A percentile compares a stretch with the other conserved stretches of the same genome.
These are phyloP conservation scores for Blumeria graminis DNA, from an alignment of 2,329 filamentous ascomycete genomes.

Conservation along the genomic window DNA sequence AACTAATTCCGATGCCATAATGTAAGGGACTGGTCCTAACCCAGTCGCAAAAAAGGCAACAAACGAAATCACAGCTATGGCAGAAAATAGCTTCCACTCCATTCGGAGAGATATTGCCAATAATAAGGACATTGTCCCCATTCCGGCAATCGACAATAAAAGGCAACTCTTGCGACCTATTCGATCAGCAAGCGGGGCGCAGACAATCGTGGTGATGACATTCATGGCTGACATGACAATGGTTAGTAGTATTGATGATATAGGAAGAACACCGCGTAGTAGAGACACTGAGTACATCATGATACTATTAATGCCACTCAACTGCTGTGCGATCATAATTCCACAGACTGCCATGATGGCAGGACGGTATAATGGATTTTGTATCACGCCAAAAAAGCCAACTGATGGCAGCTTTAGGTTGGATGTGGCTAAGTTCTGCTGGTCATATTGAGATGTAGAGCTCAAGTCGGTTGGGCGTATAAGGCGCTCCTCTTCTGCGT, in stretches of 20 bases:
- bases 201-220: conserved; percentile 51
- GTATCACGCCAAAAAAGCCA: conserved; percentile 40
- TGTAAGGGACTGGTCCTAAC: conserved; percentile 83
- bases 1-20: conserved; percentile 76
- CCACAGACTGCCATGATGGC: conserved; percentile 67
- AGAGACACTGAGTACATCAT: conserved; percentile 97
- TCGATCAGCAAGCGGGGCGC: conserved; percentile 65
- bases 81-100: conserved; percentile 49
- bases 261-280: conserved; percentile 54
- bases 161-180: conserved; percentile 74
- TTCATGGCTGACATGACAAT: conserved; percentile 76
- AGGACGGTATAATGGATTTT: conserved; percentile 41
- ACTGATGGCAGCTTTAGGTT: conserved; percentile 17
- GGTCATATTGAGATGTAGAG: not conserved
- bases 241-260: conserved; percentile 61
- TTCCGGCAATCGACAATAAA: conserved; percentile 58
- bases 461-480: conserved; percentile 2
- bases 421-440: not conserved
- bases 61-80: conserved; percentile 59
- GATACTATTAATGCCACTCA: conserved; percentile 87
- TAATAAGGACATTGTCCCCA: conserved; percentile 53
- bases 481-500: conserved; percentile 12
- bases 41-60: conserved; percentile 79
- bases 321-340: conserved; percentile 79
- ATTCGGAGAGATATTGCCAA: conserved; percentile 62